A percentile compares a stretch with the other conserved stretches of the same genome.
Evolutionary conservation across 164 flowering plant genomes (phyloP).

Genomic region (Nelumbo lutea): DNA sequence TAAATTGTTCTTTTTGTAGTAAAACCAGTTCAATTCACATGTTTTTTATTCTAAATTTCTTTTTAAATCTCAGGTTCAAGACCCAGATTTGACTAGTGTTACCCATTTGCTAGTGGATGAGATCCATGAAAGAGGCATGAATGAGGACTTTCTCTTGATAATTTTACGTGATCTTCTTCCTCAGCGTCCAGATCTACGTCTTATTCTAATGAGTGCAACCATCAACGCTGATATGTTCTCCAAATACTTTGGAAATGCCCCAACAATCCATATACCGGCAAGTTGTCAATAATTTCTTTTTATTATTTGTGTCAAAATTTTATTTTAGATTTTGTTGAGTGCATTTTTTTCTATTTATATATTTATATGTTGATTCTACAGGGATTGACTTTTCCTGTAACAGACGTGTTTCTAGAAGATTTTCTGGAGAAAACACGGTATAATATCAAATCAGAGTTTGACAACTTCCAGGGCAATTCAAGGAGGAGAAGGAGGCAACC

Average conservation of each 20-base stretch:
- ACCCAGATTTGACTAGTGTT: conserved; percentile 69
- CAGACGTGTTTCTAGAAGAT: conserved; percentile 79
- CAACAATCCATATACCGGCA: conserved; percentile 86
- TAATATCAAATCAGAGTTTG: conserved; percentile 54
- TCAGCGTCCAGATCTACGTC: conserved; percentile 79
- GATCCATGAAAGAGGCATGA: conserved; percentile 99
- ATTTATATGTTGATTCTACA: conserved; percentile 22
- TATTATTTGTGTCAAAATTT: not conserved
- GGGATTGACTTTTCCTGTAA: conserved; percentile 86
- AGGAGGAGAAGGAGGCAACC: conserved; percentile 54
- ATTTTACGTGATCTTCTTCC: conserved; percentile 90
- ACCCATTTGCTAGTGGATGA: conserved; percentile 96
- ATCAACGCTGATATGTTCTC: conserved; percentile 92
- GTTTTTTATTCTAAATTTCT: conserved; percentile 6
- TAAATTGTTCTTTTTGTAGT: not conserved
- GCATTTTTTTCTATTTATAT: not conserved
- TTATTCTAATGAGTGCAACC: conserved; percentile 96
- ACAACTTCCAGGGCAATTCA: conserved; percentile 52
- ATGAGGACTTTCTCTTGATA: conserved; percentile 89
- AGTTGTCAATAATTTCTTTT: conserved; percentile 8
- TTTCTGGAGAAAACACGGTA: conserved; percentile 73
- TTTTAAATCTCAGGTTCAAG: conserved; percentile 58
- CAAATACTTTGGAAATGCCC: conserved; percentile 84
- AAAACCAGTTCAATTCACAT: too few relatives aligned
- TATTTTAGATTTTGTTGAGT: not conserved